These are phyloP conservation scores for Whalleya microplaca DNA, from an alignment of 2,329 filamentous ascomycete genomes.

Conservation along the genomic window DNA sequence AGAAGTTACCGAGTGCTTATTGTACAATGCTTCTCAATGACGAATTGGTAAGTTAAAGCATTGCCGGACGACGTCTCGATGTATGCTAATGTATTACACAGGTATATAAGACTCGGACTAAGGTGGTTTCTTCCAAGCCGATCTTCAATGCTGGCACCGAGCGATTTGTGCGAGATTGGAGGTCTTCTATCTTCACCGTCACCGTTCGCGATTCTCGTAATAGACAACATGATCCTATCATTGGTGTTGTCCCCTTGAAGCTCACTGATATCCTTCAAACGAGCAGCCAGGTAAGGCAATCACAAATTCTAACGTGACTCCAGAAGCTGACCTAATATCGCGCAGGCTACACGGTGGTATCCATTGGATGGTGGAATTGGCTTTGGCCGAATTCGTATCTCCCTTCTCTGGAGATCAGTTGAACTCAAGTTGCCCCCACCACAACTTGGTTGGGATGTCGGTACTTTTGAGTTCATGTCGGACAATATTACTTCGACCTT, in stretches of 20 bases:
- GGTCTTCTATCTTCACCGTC: conserved; percentile 82
- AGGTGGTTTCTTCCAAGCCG: conserved; percentile 90
- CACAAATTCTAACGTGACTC: background rate
- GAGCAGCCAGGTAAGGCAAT: conserved; percentile 66
- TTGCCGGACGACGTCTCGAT: conserved; percentile 14
- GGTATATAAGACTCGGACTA: conserved; percentile 90
- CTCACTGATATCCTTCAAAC: conserved; percentile 86
- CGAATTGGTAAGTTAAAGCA: conserved; percentile 60
- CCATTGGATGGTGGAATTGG: conserved; percentile 94
- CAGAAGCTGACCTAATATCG: conserved; percentile 31
- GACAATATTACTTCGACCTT: conserved; percentile 67
- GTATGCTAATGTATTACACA: conserved; percentile 33
- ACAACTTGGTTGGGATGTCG: conserved; percentile 92
- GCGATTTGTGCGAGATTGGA: conserved; percentile 90
- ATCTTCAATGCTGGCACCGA: conserved; percentile 98
- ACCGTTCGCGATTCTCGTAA: conserved; percentile 88
- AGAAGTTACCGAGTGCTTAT: conserved; percentile 84
- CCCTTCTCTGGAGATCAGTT: conserved; percentile 85
- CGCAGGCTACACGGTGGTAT: conserved; percentile 74
- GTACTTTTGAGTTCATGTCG: conserved; percentile 86
- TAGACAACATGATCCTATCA: conserved; percentile 90
- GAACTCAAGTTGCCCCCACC: conserved; percentile 83
- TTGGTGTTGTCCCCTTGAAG: conserved; percentile 89
- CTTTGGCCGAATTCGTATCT: conserved; percentile 87
- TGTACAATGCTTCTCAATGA: conserved; percentile 93